Conservation (phyloP, 164 flowering plant genomes). For the Liquidambar formosana region DNA sequence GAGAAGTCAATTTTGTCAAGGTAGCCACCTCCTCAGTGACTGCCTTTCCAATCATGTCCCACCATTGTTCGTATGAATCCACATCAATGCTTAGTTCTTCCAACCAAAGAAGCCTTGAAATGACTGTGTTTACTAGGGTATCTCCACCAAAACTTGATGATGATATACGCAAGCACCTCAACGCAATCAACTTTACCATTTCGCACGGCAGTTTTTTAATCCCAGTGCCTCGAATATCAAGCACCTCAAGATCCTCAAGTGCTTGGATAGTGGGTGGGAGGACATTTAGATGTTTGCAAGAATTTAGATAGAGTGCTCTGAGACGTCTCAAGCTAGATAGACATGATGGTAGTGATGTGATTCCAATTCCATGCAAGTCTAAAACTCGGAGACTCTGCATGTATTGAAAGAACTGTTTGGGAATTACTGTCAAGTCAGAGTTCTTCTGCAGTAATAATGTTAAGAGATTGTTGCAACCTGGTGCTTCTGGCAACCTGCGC, state of each 20-base stretch:
- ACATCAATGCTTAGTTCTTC: constrained; percentile 25
- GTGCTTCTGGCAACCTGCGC: background rate
- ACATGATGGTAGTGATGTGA: constrained; percentile 15
- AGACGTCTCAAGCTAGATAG: constrained; percentile 7
- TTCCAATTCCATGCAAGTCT: constrained; percentile 12
- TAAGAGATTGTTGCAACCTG: background rate
- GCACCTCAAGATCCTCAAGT: constrained; percentile 4
- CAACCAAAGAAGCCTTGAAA: constrained; percentile 6
- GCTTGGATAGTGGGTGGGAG: constrained; percentile 4
- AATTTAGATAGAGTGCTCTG: constrained; percentile 5
- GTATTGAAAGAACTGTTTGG: constrained; percentile 11
- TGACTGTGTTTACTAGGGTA: background rate
- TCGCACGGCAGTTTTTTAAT: background rate
- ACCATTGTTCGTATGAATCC: background rate
- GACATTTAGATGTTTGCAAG: constrained; percentile 2
- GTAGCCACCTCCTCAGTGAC: constrained; percentile 9
- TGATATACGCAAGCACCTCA: constrained; percentile 20
- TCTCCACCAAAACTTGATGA: background rate
- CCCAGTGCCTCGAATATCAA: constrained; percentile 13
- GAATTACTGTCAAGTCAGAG: background rate
- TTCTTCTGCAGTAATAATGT: constrained; percentile 19
- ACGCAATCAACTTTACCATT: background rate
- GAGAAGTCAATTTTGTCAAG: background rate
- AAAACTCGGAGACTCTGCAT: constrained; percentile 20
- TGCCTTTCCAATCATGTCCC: background rate